A percentile compares a stretch with the other conserved stretches of the same genome.
These are phyloP conservation scores for Vigna unguiculata DNA, from an alignment of 306 rosid genomes.

Conservation along the genomic window DNA sequence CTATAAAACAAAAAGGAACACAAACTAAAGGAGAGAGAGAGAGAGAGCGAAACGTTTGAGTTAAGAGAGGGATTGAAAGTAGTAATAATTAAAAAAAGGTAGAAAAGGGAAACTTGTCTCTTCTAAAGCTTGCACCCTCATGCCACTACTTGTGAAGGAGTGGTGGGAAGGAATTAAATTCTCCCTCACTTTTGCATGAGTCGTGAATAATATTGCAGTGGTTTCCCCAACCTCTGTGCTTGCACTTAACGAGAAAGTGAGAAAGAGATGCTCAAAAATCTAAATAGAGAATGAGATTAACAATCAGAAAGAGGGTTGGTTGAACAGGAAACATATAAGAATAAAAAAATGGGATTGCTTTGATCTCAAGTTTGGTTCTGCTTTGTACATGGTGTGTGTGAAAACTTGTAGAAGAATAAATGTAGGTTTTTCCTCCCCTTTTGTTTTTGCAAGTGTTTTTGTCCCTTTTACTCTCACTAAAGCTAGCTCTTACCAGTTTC, in stretches of 20 bases:
- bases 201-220: slow-evolving; percentile 35
- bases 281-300: slow-evolving; percentile 37
- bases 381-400: slow-evolving; percentile 43
- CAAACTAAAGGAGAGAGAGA: slow-evolving; percentile 35
- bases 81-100: slow-evolving; percentile 43
- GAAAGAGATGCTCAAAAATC: slow-evolving; percentile 17
- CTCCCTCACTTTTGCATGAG: slow-evolving; percentile 53
- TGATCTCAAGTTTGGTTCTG: slow-evolving; percentile 66
- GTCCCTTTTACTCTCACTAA: slow-evolving; percentile 53
- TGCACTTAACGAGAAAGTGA: slow-evolving; percentile 33
- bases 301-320: slow-evolving; percentile 41
- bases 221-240: slow-evolving; percentile 24
- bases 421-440: slow-evolving; percentile 48
- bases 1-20: slow-evolving; percentile 31
- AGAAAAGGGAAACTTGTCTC: slow-evolving; percentile 59
- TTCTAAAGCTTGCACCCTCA: slow-evolving; percentile 56
- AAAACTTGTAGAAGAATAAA: slow-evolving; percentile 64
- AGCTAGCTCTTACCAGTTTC: slow-evolving; percentile 45
- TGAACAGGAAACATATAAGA: slow-evolving; percentile 21
- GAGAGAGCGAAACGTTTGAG: slow-evolving; percentile 32
- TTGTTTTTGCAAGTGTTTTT: slow-evolving; percentile 30
- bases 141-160: slow-evolving; percentile 49
- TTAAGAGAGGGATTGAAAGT: slow-evolving; percentile 42
- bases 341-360: slow-evolving; percentile 54
- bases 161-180: slow-evolving; percentile 63